Evolutionary conservation across 2,329 filamentous ascomycete genomes (phyloP), one percentile per base, ranked within the genome.

Genomic region (Chrysosporium queenslandicum): DNA sequence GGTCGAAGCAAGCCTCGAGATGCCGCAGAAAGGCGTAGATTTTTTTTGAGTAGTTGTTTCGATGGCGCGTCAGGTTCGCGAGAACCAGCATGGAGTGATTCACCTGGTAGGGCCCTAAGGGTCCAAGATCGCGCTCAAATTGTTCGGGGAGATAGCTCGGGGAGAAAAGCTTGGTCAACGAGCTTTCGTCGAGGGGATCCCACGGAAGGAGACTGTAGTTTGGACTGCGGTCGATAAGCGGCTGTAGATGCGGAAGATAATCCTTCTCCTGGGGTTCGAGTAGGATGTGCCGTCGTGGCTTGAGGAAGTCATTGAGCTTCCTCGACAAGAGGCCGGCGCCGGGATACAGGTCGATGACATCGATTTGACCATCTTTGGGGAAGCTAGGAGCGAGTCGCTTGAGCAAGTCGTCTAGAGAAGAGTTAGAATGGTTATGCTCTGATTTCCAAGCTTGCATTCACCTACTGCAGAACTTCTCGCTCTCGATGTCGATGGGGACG

Each of bases 341-440:
- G 0, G 91, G 91, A 65, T 90, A 87, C 52, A 95, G 73, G 64
- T 97, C 91, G 60, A 98, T 73, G 41, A 97, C 77, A 61, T 94
- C 89, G 68, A 90, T 89, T 50, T 87, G 86, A 46, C 75, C 72
- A 66, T 92, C 83, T 41, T 80, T 78, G 30, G 80, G 71, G 16
- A 97, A 76, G 2, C 81, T 81, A 0, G 78, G 77, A 2, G 78
- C 80, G n/a, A 94, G 70, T 55, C 86, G 86, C 5, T 79, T 65
- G 42, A 94, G 60, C 12, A 86, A 71, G 60, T 91, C 82, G 62
- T 88, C 85, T 72, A 60, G 12, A 41, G 11, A 41, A 41, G 20
- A 14, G 23, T 16, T 29, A 16, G 20, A 11, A 43, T 5, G 3
- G 3, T 12, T n/a, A 21, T n/a, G 18, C 23, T 27, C 11, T 34